Evolutionary conservation across 495 filamentous ascomycete species (phyloP).

Genomic region (Xanthoparmelia taractica): DNA sequence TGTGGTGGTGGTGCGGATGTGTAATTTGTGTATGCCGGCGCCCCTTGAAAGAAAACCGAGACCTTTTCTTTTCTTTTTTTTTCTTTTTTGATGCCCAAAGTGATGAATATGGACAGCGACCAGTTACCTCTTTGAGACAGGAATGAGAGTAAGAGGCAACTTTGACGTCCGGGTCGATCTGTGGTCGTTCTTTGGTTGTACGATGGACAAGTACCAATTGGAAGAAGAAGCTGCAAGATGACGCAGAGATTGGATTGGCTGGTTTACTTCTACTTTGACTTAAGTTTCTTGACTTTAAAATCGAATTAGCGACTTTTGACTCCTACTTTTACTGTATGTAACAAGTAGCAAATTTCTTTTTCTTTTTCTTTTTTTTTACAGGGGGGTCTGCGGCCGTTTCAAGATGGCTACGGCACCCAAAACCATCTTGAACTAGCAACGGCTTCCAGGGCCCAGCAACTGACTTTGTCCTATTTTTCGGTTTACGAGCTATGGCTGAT

Average conservation of each 20-base stretch:
- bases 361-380: background rate
- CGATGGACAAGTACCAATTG: conserved; percentile 6
- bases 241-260: conserved; percentile 15
- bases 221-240: conserved; percentile 10
- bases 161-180: conserved; percentile 1
- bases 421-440: no score
- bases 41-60: conserved; percentile 24
- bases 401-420: conserved; percentile 5
- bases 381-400: conserved; percentile 18
- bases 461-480: no score
- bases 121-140: conserved; percentile 3
- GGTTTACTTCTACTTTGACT: no score
- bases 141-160: background rate
- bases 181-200: background rate
- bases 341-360: no score
- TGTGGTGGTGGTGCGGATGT: conserved; percentile 4
- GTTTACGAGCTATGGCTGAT: background rate
- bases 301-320: background rate
- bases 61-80: no score
- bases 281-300: background rate
- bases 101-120: background rate
- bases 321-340: background rate
- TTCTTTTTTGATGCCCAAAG: background rate
- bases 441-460: no score
- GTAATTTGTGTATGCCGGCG: conserved; percentile 21